A percentile compares a stretch with the other conserved stretches of the same genome.
These are phyloP conservation scores for Stentor coeruleus DNA, from an alignment of 73 alveolate genomes.

Conservation along the genomic window DNA sequence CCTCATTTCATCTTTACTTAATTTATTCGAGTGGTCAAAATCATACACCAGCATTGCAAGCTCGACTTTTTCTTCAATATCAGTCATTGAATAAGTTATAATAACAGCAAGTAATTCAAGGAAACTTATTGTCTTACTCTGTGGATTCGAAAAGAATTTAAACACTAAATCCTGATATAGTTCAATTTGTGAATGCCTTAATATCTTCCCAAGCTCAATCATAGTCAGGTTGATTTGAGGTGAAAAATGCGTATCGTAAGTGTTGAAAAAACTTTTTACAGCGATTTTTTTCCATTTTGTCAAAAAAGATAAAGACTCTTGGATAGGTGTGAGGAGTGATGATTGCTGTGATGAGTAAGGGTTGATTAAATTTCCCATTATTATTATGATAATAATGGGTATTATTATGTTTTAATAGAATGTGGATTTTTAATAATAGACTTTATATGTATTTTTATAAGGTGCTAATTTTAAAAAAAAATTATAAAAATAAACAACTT, in stretches of 20 bases:
- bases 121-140: not conserved
- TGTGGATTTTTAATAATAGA: no score
- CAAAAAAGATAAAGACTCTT: not conserved
- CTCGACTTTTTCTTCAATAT: not conserved
- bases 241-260: not conserved
- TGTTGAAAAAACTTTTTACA: not conserved
- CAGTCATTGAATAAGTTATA: not conserved
- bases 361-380: not conserved
- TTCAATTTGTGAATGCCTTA: not conserved
- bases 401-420: no score
- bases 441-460: no score
- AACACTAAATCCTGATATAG: no score
- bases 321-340: not conserved
- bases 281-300: not conserved
- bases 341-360: not conserved
- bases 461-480: no score
- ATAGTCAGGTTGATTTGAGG: not conserved
- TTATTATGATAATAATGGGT: no score
- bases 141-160: not conserved
- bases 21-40: not conserved
- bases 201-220: not conserved
- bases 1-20: not conserved
- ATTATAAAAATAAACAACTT: no score
- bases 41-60: not conserved
- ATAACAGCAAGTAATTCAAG: not conserved